These are phyloP conservation scores for Suhomyces sp. DNA, from an alignment of 805 yeast genomes.

Conservation along the genomic window DNA sequence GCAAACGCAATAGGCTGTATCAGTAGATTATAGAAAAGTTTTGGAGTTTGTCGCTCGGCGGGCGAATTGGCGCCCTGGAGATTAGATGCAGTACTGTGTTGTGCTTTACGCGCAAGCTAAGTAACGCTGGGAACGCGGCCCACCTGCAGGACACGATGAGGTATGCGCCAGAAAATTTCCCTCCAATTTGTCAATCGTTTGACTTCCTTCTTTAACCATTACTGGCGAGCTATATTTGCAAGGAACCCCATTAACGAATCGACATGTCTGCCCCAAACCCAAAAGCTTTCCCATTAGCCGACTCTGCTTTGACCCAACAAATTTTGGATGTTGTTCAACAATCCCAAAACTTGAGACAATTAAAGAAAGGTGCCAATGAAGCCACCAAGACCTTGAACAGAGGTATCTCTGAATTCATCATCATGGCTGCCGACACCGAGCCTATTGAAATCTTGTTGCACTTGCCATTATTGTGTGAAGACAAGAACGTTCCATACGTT, in stretches of 20 bases:
- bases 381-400: constrained; percentile 98
- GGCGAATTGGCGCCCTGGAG: constrained; percentile 3
- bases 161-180: neutral
- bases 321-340: constrained; percentile 97
- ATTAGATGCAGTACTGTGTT: neutral
- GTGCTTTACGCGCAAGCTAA: neutral
- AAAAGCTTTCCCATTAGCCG: constrained; percentile 98
- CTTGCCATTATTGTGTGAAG: constrained; percentile 96
- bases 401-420: constrained; percentile 98
- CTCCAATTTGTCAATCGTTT: neutral
- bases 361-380: constrained; percentile 99
- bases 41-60: constrained; percentile 3
- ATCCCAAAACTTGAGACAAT: constrained; percentile 95
- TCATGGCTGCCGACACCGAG: constrained; percentile 99
- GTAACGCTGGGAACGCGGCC: neutral
- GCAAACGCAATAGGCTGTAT: neutral
- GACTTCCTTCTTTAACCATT: constrained; percentile 2
- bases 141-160: constrained; percentile 3
- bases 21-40: constrained; percentile 1
- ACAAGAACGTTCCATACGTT: constrained; percentile 98
- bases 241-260: constrained; percentile 20
- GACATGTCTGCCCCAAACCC: constrained; percentile 89
- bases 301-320: constrained; percentile 91
- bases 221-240: constrained; percentile 30
- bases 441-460: constrained; percentile 98